Evolutionary conservation across 257 asterid genomes (phyloP).

Genomic region (Gardenia jasminoides): DNA sequence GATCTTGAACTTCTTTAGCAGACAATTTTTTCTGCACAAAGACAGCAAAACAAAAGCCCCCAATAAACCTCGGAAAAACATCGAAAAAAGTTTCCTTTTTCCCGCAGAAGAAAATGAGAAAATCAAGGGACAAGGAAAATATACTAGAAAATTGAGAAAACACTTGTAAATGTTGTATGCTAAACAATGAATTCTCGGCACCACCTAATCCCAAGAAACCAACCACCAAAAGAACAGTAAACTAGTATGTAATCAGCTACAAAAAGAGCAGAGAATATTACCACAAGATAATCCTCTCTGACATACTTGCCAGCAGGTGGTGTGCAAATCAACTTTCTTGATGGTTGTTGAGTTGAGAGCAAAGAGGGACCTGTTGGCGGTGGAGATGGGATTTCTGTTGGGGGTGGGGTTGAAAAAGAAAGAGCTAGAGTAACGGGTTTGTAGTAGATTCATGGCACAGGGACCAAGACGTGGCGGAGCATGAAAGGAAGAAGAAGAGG

Average conservation of each 20-base stretch:
- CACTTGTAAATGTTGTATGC: background rate
- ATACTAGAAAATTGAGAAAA: background rate
- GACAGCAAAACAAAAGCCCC: background rate
- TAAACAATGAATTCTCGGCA: background rate
- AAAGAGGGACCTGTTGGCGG: conserved; percentile 30
- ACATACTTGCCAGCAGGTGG: conserved; percentile 69
- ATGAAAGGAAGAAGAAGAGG: conserved; percentile 22
- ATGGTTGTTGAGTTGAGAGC: conserved; percentile 37
- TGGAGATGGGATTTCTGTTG: conserved; percentile 25
- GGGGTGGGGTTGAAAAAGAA: conserved; percentile 26
- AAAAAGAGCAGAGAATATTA: conserved; percentile 24
- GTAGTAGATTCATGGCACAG: conserved; percentile 20
- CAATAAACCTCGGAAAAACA: conserved; percentile 14
- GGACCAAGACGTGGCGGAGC: conserved; percentile 33
- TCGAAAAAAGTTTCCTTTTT: background rate
- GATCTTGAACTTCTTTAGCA: conserved; percentile 67
- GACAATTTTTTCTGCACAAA: conserved; percentile 67
- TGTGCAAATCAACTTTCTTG: conserved; percentile 58
- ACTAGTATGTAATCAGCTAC: background rate
- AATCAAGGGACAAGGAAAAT: conserved; percentile 1
- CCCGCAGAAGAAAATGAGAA: background rate
- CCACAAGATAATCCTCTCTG: conserved; percentile 96
- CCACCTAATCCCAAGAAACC: background rate
- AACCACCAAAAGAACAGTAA: background rate
- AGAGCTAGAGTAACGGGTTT: conserved; percentile 35